phyloP scores from a whole-genome alignment of 192 early-diverging fungal genomes.

The Backusella macrospora region DNA sequence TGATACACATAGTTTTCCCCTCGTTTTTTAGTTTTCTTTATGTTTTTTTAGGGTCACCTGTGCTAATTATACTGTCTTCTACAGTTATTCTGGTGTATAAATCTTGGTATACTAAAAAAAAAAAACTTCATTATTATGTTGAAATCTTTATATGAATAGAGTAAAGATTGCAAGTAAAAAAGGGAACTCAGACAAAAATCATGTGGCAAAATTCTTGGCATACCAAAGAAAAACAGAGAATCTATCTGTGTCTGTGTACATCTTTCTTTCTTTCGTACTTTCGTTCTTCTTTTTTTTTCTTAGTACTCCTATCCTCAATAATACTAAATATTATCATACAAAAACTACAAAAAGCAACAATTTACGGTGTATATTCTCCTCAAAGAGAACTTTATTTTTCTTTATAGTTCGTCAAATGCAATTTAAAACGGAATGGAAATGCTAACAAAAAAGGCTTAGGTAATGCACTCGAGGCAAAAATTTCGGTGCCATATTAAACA shows the following conservation, averaged over 20 bases:
- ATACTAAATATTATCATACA: neutral
- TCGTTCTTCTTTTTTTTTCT: neutral
- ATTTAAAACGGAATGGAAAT: neutral
- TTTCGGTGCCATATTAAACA: neutral
- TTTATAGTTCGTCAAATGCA: neutral
- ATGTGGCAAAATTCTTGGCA: neutral
- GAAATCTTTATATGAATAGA: neutral
- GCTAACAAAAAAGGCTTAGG: neutral
- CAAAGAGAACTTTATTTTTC: neutral
- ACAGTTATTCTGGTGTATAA: neutral
- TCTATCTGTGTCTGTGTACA: neutral
- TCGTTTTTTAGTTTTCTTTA: conserved; percentile 8
- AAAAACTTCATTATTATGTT: too few species aligned
- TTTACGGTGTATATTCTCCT: neutral
- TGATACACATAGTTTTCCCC: conserved; percentile 7
- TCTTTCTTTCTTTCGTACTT: neutral
- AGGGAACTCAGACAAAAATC: neutral
- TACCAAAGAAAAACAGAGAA: neutral
- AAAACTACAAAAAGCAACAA: neutral
- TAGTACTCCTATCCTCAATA: neutral
- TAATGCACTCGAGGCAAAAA: too few species aligned
- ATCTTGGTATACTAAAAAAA: neutral
- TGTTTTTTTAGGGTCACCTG: neutral
- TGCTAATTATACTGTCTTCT: neutral
- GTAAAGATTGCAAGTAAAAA: neutral